These are phyloP conservation scores for Aspergillus avenaceus DNA, from an alignment of 495 filamentous ascomycete genomes.

Conservation along the genomic window DNA sequence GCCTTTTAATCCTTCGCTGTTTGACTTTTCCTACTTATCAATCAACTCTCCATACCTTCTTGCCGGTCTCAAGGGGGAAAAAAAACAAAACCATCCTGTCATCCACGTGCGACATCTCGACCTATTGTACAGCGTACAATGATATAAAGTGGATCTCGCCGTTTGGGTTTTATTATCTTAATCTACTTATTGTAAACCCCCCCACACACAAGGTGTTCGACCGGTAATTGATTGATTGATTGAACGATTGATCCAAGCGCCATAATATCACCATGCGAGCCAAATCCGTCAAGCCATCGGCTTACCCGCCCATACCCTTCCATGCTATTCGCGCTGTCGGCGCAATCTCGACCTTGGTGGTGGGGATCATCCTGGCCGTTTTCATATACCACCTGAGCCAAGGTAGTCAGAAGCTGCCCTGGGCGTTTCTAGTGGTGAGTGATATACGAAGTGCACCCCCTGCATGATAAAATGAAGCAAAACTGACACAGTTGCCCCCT, in stretches of 20 bases:
- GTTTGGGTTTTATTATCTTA: neutral
- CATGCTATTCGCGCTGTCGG: slow-evolving; percentile 49
- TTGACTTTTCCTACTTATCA: slow-evolving; percentile 1
- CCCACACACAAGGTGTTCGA: neutral
- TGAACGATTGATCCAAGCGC: neutral
- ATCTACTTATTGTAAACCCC: neutral
- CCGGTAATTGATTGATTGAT: neutral
- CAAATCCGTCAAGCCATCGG: slow-evolving; percentile 45
- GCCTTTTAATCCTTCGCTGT: neutral
- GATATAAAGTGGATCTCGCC: neutral
- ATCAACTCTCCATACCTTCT: neutral
- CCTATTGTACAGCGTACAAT: no score
- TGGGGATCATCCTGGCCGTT: slow-evolving; percentile 54
- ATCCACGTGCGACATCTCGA: neutral
- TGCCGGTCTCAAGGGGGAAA: neutral
- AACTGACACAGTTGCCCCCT: neutral
- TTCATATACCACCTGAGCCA: slow-evolving; percentile 58
- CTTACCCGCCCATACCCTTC: slow-evolving; percentile 56
- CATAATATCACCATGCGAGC: slow-evolving; percentile 22
- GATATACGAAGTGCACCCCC: neutral
- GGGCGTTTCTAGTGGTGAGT: slow-evolving; percentile 61
- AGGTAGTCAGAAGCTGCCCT: slow-evolving; percentile 53
- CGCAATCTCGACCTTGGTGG: slow-evolving; percentile 52
- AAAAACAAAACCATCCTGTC: neutral
- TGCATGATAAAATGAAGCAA: slow-evolving; percentile 5